Base-by-base conservation (phyloP, 805 yeast species). In the Ogataea glucozyma region DNA sequence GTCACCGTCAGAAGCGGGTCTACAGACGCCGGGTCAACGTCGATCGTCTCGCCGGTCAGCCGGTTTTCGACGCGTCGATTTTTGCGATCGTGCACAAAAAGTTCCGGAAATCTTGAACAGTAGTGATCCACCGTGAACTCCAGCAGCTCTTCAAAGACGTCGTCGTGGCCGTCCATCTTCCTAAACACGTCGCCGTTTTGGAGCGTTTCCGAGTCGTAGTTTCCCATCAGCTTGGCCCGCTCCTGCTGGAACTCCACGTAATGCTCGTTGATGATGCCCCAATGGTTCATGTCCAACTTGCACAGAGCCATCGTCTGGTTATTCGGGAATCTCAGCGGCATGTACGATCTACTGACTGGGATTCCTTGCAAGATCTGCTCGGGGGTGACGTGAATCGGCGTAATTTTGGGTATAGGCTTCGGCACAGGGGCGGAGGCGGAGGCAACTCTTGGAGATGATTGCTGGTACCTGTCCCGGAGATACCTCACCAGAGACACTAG, bases 261-360 rank as follows among this genome's bases (percentile, higher is more conserved):
- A 47, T 72, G 63, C 46, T 64, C 65, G 52, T 72, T 73, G 65
- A 75, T 66, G 39, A 73, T 76, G 45, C 72, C 64, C 79, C 78
- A 74, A 56, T 71, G 72, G 54, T 75, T 74, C 41, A 75, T 67
- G 47, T 74, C 78, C 33, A 74, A 54, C 39, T 68, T 71, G 54
- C 68, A 71, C 10, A 74, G 65, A 1, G 78, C 69, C 79, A 75
- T 75, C 6, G 79, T 75, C 52, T 75, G 79, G 47, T 73, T 75
- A 48, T 73, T 70, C 3, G 79, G 79, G 72, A 74, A 74, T 47
- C 79, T 61, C 48, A 75, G 73, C 2, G 78, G 79, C 61, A 78
- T 66, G 73, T 77, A 75, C 1, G 76, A 77, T 44, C 78, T n/a
- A n/a, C n/a, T n/a, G n/a, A n/a, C n/a, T n/a, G 60, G 48, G 72